Evolutionary conservation across 345 rosid genomes (phyloP), one percentile per base, ranked within the genome.

Genomic region (Pistacia vera): DNA sequence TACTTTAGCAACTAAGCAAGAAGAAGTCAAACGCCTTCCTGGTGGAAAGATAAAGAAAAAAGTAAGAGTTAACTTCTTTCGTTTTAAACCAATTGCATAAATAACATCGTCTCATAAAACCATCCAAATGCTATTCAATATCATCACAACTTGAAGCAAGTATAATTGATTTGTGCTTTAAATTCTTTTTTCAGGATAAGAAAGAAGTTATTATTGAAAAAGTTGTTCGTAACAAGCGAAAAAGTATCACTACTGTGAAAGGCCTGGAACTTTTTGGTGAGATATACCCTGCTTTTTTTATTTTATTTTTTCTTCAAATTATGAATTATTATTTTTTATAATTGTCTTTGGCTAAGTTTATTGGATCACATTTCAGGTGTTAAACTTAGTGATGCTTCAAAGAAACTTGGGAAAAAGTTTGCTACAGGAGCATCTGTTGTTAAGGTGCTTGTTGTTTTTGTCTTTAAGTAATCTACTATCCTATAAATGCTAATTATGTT

Each of bases 401-500:
- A 86, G 79, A 85, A 85, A 74, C 86, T 82, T 22, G 91, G 88
- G 58, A 86, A 85, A 66, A 84, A 82, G 79, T 85, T 88, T 77
- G 91, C 89, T 60, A 88, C 86, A 13, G 87, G 87, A 63, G 89
- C 91, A n/a, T 88, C 86, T 70, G 87, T 84, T 36, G 91, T 88
- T 8, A 85, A 88, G 91, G 89, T 88, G 54, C n/a, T 35, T 54
- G 60, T 54, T 62, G 18, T 79, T 55, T 57, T 51, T 4, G 41
- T 54, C 38, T 44, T 25, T 48, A 16, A 13, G 18, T 28, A 25
- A 18, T 68, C 28, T 33, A 8, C 36, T 60, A 30, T 56, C 62
- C 49, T 67, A 16, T 51, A 49, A 16, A 48, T 17, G 67, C 57
- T 66, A 59, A 11, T 55, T 8, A 38, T 16, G 55, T 44, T 28